Percentiles rank a stretch among this genome's conserved stretches.
phyloP scores from a whole-genome alignment of 2,329 filamentous ascomycete species.

The Rhinocladiella mackenziei region DNA sequence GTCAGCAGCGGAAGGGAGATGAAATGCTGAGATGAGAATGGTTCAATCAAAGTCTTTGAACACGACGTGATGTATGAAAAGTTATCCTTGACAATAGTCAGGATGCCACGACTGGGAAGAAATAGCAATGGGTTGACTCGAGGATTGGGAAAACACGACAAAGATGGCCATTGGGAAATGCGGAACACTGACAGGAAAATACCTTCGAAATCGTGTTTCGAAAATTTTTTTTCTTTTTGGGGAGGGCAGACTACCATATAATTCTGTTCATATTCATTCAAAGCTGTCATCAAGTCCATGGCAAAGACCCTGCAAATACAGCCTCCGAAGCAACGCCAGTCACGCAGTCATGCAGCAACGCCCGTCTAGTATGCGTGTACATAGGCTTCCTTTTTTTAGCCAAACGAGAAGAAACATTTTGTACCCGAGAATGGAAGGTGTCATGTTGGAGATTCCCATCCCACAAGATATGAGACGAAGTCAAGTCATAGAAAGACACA shows the following conservation, averaged over 20 bases:
- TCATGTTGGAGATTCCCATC: conserved; percentile 1
- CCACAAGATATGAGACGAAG: not conserved
- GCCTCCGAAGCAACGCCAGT: conserved; percentile 13
- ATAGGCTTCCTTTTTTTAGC: not conserved
- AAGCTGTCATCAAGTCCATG: not conserved
- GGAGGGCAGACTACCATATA: not conserved
- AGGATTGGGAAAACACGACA: not conserved
- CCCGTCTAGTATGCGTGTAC: conserved; percentile 12
- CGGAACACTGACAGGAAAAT: not conserved
- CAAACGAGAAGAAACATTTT: conserved; percentile 7
- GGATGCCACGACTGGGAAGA: too few species aligned
- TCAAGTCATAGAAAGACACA: conserved; percentile 69
- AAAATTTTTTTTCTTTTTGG: conserved; percentile 4
- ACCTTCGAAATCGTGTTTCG: not conserved
- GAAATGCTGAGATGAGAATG: too few species aligned
- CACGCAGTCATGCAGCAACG: conserved; percentile 17
- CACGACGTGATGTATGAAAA: not conserved
- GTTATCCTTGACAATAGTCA: too few species aligned
- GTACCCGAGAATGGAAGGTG: conserved; percentile 3
- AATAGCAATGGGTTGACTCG: not conserved
- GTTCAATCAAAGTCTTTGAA: too few species aligned
- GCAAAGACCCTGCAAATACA: not conserved
- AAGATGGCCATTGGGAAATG: not conserved
- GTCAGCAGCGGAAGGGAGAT: too few species aligned
- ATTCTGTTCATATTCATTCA: conserved; percentile 7